Evolutionary conservation across 1,139 yeast genomes (phyloP).

Genomic region (Yamadazyma trypodendri): DNA sequence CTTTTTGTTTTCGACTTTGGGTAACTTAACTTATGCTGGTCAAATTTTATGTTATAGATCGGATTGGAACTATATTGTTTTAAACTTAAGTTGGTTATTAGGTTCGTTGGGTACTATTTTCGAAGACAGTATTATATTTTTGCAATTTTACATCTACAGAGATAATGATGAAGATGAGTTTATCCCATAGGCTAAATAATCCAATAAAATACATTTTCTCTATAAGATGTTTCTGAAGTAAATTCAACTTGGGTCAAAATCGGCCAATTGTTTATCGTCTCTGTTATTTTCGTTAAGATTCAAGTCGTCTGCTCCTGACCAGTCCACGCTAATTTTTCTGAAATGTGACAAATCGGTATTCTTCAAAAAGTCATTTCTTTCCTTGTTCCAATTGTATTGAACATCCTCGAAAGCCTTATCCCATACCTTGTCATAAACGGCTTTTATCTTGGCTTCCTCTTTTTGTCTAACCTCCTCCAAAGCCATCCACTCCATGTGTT

Average conservation of each 20-base stretch:
- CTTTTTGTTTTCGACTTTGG: conserved; percentile 71
- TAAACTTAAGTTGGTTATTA: conserved; percentile 71
- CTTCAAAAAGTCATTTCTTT: conserved; percentile 64
- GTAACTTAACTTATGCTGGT: conserved; percentile 74
- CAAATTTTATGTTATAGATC: conserved; percentile 68
- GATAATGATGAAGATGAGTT: conserved; percentile 22
- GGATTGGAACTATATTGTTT: conserved; percentile 56
- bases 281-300: conserved; percentile 23
- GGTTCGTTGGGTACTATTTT: conserved; percentile 74
- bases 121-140: conserved; percentile 62
- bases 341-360: conserved; percentile 62
- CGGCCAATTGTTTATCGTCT: conserved; percentile 38
- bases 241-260: conserved; percentile 36
- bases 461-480: conserved; percentile 77
- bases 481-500: conserved; percentile 97
- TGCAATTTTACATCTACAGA: conserved; percentile 63
- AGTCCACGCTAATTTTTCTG: conserved; percentile 57
- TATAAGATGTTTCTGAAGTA: not conserved
- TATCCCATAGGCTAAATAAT: conserved; percentile 6
- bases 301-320: conserved; percentile 61
- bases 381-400: conserved; percentile 64
- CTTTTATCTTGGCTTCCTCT: conserved; percentile 64
- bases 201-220: not conserved
- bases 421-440: conserved; percentile 75
- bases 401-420: conserved; percentile 75